phyloP scores from a whole-genome alignment of 1,139 yeast genomes.

The Debaryomyces subglobosus region DNA sequence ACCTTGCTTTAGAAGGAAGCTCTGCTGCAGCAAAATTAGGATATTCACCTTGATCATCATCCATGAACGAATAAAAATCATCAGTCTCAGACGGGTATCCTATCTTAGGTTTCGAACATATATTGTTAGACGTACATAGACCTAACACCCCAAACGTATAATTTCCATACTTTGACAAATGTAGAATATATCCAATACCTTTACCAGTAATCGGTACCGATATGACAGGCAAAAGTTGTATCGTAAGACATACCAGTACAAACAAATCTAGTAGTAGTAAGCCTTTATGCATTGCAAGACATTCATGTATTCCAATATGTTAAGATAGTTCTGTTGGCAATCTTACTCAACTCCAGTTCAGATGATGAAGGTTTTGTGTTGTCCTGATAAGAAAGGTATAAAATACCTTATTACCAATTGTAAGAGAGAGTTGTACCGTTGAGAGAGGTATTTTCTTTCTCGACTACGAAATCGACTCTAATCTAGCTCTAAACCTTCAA shows the following conservation, averaged over 20 bases:
- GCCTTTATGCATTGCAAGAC: conserved; percentile 29
- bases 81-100: conserved; percentile 40
- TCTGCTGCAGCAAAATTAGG: conserved; percentile 28
- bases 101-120: conserved; percentile 37
- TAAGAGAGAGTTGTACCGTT: neutral
- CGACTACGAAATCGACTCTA: neutral
- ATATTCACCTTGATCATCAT: conserved; percentile 13
- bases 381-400: neutral
- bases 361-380: neutral
- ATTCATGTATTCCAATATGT: neutral
- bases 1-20: conserved; percentile 45
- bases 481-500: neutral
- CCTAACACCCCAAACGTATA: conserved; percentile 51
- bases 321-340: neutral
- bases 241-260: conserved; percentile 31
- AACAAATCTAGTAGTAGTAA: conserved; percentile 27
- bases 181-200: conserved; percentile 22
- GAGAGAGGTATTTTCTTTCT: neutral
- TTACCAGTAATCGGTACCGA: conserved; percentile 46
- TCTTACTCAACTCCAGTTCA: neutral
- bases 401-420: too few species aligned
- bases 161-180: conserved; percentile 34
- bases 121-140: conserved; percentile 29
- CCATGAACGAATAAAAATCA: conserved; percentile 19
- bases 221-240: conserved; percentile 46